Conservation (phyloP, 2,329 filamentous ascomycete genomes). For the Paecilomyces sp. region DNA sequence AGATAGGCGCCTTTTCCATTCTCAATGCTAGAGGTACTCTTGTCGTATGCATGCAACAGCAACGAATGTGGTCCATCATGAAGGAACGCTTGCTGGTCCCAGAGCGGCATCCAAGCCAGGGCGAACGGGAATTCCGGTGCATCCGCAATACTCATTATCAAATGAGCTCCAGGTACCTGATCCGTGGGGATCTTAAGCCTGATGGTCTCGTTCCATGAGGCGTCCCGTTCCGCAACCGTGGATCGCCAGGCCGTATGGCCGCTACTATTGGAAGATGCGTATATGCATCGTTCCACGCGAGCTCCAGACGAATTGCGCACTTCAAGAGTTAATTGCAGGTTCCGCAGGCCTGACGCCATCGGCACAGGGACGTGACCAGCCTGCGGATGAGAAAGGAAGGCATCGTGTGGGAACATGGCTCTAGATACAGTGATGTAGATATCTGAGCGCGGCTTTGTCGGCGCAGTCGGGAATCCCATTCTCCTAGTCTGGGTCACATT, state of each 20-base stretch:
- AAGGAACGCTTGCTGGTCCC: conserved; percentile 86
- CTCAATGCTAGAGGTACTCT: conserved; percentile 68
- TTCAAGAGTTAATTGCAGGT: conserved; percentile 83
- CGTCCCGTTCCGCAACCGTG: conserved; percentile 67
- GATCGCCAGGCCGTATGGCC: conserved; percentile 84
- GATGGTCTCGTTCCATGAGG: conserved; percentile 82
- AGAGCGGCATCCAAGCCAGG: conserved; percentile 85
- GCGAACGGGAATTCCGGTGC: conserved; percentile 83
- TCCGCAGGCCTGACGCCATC: conserved; percentile 57
- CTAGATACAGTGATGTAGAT: conserved; percentile 86
- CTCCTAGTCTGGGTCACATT: conserved; percentile 74
- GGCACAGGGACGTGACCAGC: conserved; percentile 72
- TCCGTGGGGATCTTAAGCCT: conserved; percentile 70
- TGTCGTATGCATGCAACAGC: conserved; percentile 84
- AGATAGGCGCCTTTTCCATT: conserved; percentile 80
- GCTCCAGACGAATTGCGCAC: conserved; percentile 73
- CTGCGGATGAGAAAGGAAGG: conserved; percentile 61
- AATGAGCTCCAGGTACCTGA: conserved; percentile 74
- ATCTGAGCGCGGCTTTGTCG: conserved; percentile 80
- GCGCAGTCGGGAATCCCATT: conserved; percentile 89
- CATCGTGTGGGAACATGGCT: conserved; percentile 65
- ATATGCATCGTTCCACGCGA: conserved; percentile 81
- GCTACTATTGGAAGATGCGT: conserved; percentile 71
- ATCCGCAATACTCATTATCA: conserved; percentile 86
- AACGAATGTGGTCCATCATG: conserved; percentile 76